Evolutionary conservation across 352 stramenopile species (phyloP).

Genomic region (Pythium insidiosum): DNA sequence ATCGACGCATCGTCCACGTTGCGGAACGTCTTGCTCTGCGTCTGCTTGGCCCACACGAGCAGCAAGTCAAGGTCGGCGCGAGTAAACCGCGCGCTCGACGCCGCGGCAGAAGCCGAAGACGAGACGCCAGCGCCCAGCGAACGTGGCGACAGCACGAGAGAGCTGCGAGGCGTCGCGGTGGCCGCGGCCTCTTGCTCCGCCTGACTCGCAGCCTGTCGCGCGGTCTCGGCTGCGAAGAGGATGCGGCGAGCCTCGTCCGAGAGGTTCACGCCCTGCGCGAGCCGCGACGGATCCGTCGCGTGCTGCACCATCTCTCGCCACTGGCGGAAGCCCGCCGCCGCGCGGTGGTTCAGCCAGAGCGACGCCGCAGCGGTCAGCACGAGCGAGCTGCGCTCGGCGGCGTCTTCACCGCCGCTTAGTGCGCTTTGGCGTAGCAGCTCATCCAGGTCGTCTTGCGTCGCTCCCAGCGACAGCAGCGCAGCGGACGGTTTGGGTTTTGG

Average conservation of each 20-base stretch:
- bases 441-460: too few species aligned
- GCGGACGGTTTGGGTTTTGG: too few species aligned
- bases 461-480: too few species aligned
- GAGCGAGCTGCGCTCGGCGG: neutral
- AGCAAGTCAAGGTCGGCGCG: conserved; percentile 27
- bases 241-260: conserved; percentile 14
- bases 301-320: neutral
- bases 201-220: conserved; percentile 1
- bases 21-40: conserved; percentile 38
- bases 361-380: neutral
- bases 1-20: conserved; percentile 26
- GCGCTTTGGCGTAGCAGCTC: too few species aligned
- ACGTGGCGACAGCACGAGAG: too few species aligned
- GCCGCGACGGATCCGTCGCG: neutral
- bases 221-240: conserved; percentile 18
- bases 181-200: neutral
- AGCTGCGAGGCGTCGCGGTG: neutral
- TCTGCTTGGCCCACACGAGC: conserved; percentile 27
- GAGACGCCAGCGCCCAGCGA: too few species aligned
- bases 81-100: neutral
- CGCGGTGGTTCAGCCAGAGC: neutral
- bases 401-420: too few species aligned
- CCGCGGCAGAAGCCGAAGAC: too few species aligned
- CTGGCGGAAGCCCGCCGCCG: conserved; percentile 1
- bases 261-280: conserved; percentile 4